Evolutionary conservation across 768 basidiomycete species (phyloP), one percentile per base, ranked within the genome.

Genomic region (Podaxis sp.): DNA sequence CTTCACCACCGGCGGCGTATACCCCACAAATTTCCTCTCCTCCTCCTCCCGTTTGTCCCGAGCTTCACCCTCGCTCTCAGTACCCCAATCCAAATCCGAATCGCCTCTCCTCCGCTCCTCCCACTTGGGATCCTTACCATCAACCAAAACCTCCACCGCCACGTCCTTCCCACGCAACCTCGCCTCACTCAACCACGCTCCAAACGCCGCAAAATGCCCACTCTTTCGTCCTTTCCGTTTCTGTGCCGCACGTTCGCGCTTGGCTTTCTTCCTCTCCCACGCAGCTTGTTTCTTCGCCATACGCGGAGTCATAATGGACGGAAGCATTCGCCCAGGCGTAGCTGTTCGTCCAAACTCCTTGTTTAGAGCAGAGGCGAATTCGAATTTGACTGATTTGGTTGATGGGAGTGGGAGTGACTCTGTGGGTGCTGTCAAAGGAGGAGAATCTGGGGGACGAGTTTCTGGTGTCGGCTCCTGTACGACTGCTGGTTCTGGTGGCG

Each of bases 61-160:
- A 32, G 65, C 75, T 38, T 71, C 76, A 6, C 67, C 77, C 7
- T 72, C 77, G 13, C 74, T 76, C 3, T 69, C 74, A 50, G 79
- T 81, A 1, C 85, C 87, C 85, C 85, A 89, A 46, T 89, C 84
- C 11, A 90, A 61, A 67, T 91, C 90, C 28, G 86, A 87, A 67
- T 88, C 88, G 0, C 79, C 87, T 47, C 76, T 72, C 54, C 88
- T 78, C 69, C 83, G 73, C 64, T 85, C 79, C n/a, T 76, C 73
- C 71, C 76, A 73, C 57, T 75, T 74, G 2, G 77, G 72, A 66
- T 80, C 75, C 27, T 62, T 65, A 23, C 51, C 67, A n/a, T 78
- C 76, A 10, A 67, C 72, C 35, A 13, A 32, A 32, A 51, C 38
- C 61, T 64, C 54, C 60, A 75, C 28, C 16, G 53, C 28, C 16